Conservation (phyloP, 1,139 yeast genomes). For the Zygosaccharomyces sapae region DNA sequence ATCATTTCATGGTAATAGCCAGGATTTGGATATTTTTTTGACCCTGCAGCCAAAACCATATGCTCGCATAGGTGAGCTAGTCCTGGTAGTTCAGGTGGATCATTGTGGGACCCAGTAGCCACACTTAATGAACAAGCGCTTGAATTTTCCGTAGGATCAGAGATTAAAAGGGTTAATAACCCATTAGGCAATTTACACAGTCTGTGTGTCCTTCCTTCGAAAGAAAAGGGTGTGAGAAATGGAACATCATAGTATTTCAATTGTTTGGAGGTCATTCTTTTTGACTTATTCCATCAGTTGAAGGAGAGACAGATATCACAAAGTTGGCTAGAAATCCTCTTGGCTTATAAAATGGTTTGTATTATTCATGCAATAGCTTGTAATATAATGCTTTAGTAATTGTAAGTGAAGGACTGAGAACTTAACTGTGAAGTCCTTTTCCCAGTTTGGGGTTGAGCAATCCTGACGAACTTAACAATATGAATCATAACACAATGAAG, state of each 20-base stretch:
- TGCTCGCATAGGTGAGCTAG: conserved; percentile 76
- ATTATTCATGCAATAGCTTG: neutral
- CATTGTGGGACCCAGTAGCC: conserved; percentile 60
- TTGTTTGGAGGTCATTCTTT: conserved; percentile 20
- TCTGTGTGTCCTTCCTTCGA: conserved; percentile 40
- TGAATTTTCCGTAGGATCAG: conserved; percentile 50
- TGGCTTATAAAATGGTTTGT: neutral
- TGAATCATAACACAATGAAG: neutral
- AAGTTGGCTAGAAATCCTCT: neutral
- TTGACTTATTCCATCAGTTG: too few species aligned
- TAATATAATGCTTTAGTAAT: neutral
- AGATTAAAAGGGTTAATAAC: conserved; percentile 46
- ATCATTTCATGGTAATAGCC: conserved; percentile 45
- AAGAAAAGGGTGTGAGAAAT: conserved; percentile 36
- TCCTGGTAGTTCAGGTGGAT: conserved; percentile 53
- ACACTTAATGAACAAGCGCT: conserved; percentile 52
- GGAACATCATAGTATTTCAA: conserved; percentile 37
- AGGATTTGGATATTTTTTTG: conserved; percentile 50
- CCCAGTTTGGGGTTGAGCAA: conserved; percentile 3
- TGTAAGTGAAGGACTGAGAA: neutral
- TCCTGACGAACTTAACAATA: neutral
- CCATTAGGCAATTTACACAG: conserved; percentile 53
- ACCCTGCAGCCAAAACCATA: conserved; percentile 52
- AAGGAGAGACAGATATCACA: neutral
- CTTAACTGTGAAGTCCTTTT: neutral